Conservation (phyloP, 441 rosid genomes). For the Metrosideros polymorpha region DNA sequence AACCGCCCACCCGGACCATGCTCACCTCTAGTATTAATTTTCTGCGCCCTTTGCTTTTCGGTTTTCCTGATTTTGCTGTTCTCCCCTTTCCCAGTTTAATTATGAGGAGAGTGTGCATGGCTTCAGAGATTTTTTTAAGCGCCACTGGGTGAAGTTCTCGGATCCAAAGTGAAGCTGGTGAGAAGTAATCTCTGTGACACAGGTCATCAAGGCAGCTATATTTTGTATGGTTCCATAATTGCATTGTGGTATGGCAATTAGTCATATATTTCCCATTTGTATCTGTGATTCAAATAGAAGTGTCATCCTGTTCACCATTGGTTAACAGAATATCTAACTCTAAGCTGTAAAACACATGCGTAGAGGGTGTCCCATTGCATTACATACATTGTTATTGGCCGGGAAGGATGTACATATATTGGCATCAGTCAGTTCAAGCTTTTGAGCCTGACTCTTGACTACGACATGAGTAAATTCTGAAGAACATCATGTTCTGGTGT, state of each 20-base stretch:
- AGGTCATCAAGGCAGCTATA: not conserved
- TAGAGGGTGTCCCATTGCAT: not conserved
- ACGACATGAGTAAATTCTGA: not conserved
- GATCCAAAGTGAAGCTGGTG: not conserved
- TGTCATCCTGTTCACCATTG: not conserved
- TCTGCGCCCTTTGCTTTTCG: accelerated
- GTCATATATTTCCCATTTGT: not conserved
- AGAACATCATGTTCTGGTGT: not conserved
- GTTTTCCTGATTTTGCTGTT: not conserved
- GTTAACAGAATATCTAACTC: not conserved
- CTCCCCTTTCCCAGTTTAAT: not conserved
- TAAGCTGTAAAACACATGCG: not conserved
- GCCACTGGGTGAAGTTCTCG: not conserved
- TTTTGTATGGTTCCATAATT: not conserved
- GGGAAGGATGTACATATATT: not conserved
- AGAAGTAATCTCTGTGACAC: not conserved
- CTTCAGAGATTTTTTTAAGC: not conserved
- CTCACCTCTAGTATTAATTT: too few relatives aligned
- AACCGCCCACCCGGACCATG: too few relatives aligned
- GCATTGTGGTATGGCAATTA: not conserved
- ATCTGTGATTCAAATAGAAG: not conserved
- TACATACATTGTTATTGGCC: not conserved
- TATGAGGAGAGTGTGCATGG: not conserved
- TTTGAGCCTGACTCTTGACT: not conserved
- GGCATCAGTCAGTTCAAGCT: not conserved